phyloP scores from a whole-genome alignment of 2,329 filamentous ascomycete species.

The Zopfia rhizophila region DNA sequence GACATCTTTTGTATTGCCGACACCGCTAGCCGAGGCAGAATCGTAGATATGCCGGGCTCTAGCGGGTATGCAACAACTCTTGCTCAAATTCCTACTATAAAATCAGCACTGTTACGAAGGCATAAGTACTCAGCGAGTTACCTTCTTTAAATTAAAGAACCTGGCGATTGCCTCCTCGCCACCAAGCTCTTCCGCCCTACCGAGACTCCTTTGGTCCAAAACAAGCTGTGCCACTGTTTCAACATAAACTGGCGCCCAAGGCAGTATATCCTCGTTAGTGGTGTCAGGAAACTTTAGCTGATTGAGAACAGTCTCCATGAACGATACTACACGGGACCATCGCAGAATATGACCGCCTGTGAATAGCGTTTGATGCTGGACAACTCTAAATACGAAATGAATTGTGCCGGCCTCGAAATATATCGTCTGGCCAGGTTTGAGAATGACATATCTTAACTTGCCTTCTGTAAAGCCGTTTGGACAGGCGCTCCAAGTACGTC shows the following conservation, averaged over 20 bases:
- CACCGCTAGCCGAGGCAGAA: no score
- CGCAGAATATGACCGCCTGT: slow-evolving; percentile 23
- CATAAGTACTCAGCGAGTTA: no score
- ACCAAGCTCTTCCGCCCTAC: slow-evolving; percentile 18
- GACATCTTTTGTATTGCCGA: no score
- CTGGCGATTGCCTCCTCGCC: slow-evolving; percentile 18
- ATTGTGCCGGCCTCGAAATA: slow-evolving; percentile 27
- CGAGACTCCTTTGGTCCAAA: slow-evolving; percentile 13
- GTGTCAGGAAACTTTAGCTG: slow-evolving; percentile 22
- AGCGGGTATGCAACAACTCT: no score
- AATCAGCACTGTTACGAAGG: no score
- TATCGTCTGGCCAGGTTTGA: slow-evolving; percentile 22
- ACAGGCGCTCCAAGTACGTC: slow-evolving; percentile 15
- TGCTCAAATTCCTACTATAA: no score
- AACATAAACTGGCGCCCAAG: slow-evolving; percentile 19
- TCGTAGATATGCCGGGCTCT: no score
- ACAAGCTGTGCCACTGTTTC: slow-evolving; percentile 21
- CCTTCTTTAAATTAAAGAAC: slow-evolving; percentile 25
- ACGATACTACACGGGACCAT: slow-evolving; percentile 23
- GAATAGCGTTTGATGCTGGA: slow-evolving; percentile 19
- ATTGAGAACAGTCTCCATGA: slow-evolving; percentile 22
- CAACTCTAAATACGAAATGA: slow-evolving; percentile 26
- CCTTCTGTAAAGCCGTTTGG: slow-evolving; percentile 16
- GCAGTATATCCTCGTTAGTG: slow-evolving; percentile 22
- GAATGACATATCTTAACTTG: slow-evolving; percentile 22